Percentiles rank a stretch among this genome's conserved stretches.
Evolutionary conservation across 257 asterid genomes (phyloP).

Genomic region (Solanum virginianum): DNA sequence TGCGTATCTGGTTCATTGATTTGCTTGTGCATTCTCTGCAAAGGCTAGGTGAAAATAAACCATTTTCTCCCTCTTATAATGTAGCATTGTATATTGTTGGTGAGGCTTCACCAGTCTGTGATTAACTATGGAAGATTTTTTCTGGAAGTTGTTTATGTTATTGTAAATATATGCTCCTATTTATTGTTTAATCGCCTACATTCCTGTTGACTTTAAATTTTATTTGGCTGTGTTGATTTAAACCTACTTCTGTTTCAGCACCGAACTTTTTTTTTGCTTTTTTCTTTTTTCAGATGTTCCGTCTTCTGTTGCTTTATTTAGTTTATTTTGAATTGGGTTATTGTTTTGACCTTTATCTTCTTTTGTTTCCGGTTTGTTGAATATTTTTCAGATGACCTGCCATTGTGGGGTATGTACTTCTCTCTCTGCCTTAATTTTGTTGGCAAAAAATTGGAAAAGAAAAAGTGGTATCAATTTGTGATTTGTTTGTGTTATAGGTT

Average conservation of each 20-base stretch:
- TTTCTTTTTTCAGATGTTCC: background rate
- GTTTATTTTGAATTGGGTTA: background rate
- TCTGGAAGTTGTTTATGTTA: background rate
- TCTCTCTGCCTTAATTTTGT: background rate
- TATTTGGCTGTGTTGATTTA: background rate
- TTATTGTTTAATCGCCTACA: background rate
- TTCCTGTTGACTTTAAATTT: background rate
- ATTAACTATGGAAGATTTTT: background rate
- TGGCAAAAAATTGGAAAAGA: background rate
- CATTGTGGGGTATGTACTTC: slow-evolving; percentile 79
- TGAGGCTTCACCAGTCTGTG: background rate
- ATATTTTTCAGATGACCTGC: slow-evolving; percentile 74
- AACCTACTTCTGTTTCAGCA: background rate
- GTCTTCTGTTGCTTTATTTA: background rate
- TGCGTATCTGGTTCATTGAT: background rate
- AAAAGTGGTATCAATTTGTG: background rate
- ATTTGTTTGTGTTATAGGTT: slow-evolving; percentile 13
- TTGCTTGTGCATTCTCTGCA: background rate
- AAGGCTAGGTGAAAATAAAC: background rate
- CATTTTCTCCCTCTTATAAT: background rate
- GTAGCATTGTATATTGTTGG: background rate
- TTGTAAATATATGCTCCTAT: background rate
- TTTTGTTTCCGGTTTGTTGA: slow-evolving; percentile 13
- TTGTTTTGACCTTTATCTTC: slow-evolving; percentile 6
- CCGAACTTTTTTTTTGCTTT: background rate